Evolutionary conservation across 345 rosid species (phyloP).

Genomic region (Populus deltoides): DNA sequence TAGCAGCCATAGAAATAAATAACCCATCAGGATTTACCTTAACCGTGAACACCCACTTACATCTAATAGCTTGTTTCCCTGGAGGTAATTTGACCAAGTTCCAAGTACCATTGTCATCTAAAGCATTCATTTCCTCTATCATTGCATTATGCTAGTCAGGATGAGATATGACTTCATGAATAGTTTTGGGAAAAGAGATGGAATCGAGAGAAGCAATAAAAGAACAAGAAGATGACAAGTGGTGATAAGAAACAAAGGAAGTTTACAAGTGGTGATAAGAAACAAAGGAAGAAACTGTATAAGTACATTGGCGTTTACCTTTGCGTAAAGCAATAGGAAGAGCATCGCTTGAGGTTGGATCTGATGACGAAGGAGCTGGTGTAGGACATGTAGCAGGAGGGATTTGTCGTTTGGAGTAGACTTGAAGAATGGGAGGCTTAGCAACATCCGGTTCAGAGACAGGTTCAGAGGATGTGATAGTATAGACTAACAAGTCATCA

Average conservation of each 20-base stretch:
- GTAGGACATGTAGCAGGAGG: neutral
- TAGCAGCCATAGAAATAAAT: neutral
- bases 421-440: neutral
- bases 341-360: neutral
- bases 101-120: neutral
- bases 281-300: neutral
- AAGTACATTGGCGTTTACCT: neutral
- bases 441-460: neutral
- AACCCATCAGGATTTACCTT: neutral
- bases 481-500: neutral
- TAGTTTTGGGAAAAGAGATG: neutral
- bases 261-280: neutral
- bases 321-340: neutral
- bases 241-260: neutral
- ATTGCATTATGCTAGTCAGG: neutral
- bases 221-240: neutral
- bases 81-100: neutral
- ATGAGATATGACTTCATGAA: neutral
- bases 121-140: neutral
- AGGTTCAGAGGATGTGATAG: neutral
- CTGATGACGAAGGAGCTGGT: neutral
- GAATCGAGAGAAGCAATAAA: neutral
- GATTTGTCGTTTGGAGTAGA: neutral
- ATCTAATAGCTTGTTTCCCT: neutral
- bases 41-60: neutral